These are phyloP conservation scores for Sphenostylis stenocarpa DNA, from an alignment of 306 rosid genomes.

Conservation along the genomic window DNA sequence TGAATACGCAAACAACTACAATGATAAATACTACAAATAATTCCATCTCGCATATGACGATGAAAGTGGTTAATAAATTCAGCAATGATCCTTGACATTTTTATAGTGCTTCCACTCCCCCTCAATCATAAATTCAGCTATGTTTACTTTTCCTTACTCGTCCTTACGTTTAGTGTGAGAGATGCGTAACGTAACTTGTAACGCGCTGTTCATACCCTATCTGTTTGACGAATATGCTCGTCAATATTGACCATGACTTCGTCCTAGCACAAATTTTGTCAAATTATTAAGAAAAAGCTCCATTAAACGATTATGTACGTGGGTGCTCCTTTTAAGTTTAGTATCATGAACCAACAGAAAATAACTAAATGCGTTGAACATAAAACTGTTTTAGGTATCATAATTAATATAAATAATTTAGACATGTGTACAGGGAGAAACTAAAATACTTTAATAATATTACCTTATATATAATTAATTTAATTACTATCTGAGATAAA, in stretches of 20 bases:
- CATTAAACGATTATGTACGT: too few relatives aligned
- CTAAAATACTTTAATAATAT: background rate
- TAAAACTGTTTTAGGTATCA: background rate
- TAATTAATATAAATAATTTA: background rate
- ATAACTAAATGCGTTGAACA: background rate
- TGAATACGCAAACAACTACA: background rate
- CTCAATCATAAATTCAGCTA: background rate
- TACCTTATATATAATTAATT: background rate
- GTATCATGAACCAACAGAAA: background rate
- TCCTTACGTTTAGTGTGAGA: background rate
- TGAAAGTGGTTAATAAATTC: background rate
- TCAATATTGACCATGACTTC: slow-evolving; percentile 11
- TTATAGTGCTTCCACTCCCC: background rate
- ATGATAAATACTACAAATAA: slow-evolving; percentile 27
- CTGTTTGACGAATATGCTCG: background rate
- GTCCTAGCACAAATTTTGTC: background rate
- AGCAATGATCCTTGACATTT: background rate
- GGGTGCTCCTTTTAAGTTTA: too few relatives aligned
- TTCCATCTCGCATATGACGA: slow-evolving; percentile 18
- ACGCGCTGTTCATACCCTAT: background rate
- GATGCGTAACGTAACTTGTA: slow-evolving; percentile 9
- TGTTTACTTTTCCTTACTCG: background rate
- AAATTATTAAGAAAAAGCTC: too few relatives aligned
- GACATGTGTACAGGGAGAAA: background rate
- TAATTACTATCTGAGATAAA: background rate